Conservation (phyloP, 768 basidiomycete genomes). For the Panaeolus cyanescens region DNA sequence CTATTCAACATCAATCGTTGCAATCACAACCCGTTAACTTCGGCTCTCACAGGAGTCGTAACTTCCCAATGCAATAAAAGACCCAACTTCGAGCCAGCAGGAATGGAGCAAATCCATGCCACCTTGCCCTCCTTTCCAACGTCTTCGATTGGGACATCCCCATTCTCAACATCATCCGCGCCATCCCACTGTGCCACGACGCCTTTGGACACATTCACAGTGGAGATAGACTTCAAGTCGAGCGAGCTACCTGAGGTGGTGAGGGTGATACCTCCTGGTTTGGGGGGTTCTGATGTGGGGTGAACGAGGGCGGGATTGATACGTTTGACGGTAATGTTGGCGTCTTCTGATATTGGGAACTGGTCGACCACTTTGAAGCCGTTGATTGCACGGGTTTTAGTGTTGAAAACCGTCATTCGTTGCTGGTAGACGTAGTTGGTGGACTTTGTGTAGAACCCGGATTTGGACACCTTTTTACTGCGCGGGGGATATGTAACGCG, state of each 20-base stretch:
- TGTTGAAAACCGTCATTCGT: constrained; percentile 36
- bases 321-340: constrained; percentile 32
- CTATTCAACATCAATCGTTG: too few relatives aligned
- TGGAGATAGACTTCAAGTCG: not conserved
- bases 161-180: constrained; percentile 17
- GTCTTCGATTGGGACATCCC: constrained; percentile 14
- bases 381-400: constrained; percentile 26
- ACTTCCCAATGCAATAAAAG: constrained; percentile 37
- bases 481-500: constrained; percentile 37
- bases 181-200: constrained; percentile 33
- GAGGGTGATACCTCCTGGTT: constrained; percentile 15
- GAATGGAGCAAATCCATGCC: constrained; percentile 28
- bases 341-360: constrained; percentile 34
- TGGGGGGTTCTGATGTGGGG: not conserved
- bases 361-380: constrained; percentile 34
- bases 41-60: constrained; percentile 5
- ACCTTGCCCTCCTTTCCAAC: constrained; percentile 35
- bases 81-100: constrained; percentile 30
- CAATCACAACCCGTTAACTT: not conserved
- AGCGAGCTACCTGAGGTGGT: constrained; percentile 33
- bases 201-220: constrained; percentile 21
- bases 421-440: constrained; percentile 28
- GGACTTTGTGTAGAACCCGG: constrained; percentile 34
- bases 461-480: constrained; percentile 26
- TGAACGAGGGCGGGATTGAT: constrained; percentile 24